Evolutionary conservation across 345 rosid species (phyloP).

Genomic region (Acer saccharum): DNA sequence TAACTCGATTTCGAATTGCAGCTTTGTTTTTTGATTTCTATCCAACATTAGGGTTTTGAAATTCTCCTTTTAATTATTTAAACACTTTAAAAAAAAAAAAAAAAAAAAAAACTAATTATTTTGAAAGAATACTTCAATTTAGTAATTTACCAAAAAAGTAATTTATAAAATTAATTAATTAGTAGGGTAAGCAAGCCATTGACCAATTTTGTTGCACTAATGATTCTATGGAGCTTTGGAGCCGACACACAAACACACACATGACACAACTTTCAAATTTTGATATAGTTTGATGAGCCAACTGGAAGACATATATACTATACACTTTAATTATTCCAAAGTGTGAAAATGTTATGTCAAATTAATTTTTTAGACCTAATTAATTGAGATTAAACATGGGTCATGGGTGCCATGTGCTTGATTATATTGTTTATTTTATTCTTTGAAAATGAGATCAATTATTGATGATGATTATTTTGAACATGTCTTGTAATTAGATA

Average conservation of each 20-base stretch:
- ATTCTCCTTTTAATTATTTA: neutral
- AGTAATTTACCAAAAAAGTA: too few relatives aligned
- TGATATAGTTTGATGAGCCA: neutral
- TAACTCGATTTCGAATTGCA: neutral
- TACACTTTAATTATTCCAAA: slow-evolving; percentile 1
- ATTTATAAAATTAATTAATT: too few relatives aligned
- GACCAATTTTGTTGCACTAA: slow-evolving; percentile 2
- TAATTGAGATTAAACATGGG: neutral
- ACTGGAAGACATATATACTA: neutral
- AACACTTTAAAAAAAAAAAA: neutral
- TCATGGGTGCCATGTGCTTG: slow-evolving; percentile 5
- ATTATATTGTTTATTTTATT: neutral
- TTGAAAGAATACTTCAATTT: too few relatives aligned
- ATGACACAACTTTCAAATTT: neutral
- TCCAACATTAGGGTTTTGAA: too few relatives aligned
- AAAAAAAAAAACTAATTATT: too few relatives aligned
- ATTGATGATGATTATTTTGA: slow-evolving; percentile 15
- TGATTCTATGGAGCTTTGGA: slow-evolving; percentile 3
- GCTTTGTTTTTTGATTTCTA: neutral
- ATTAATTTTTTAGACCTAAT: neutral
- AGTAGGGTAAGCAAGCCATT: neutral
- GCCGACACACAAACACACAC: neutral
- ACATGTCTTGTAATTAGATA: neutral
- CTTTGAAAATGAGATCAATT: slow-evolving; percentile 16
- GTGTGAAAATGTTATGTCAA: neutral